phyloP scores from a whole-genome alignment of 2,329 filamentous ascomycete genomes.

The Microthyrium microscopicum region DNA sequence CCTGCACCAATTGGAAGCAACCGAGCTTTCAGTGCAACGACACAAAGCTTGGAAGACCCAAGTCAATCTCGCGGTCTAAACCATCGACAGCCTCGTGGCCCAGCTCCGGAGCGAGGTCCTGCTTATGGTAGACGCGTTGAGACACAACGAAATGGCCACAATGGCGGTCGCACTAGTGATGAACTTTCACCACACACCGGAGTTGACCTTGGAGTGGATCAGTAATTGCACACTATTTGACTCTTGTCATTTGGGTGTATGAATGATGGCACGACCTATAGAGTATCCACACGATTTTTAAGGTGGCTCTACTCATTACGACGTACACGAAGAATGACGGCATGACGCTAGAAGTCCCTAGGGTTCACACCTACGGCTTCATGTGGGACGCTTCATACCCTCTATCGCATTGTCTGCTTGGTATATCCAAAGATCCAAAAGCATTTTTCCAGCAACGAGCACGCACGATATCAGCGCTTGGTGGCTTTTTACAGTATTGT shows the following conservation, averaged over 20 bases:
- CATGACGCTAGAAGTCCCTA: slow-evolving; percentile 12
- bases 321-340: slow-evolving; percentile 15
- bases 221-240: not conserved
- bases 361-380: too few relatives aligned
- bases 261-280: slow-evolving; percentile 1
- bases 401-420: too few relatives aligned
- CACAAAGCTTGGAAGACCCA: slow-evolving; percentile 32
- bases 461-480: too few relatives aligned
- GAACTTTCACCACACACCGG: slow-evolving; percentile 43
- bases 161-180: slow-evolving; percentile 44
- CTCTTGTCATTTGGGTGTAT: not conserved
- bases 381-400: too few relatives aligned
- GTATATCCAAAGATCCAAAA: too few relatives aligned
- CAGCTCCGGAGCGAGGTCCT: slow-evolving; percentile 41
- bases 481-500: too few relatives aligned
- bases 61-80: slow-evolving; percentile 30
- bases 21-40: slow-evolving; percentile 41
- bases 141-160: slow-evolving; percentile 39
- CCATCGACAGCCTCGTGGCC: slow-evolving; percentile 44
- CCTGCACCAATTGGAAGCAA: slow-evolving; percentile 48
- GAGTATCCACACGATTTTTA: slow-evolving; percentile 3
- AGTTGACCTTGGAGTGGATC: slow-evolving; percentile 38
- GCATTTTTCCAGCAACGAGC: too few relatives aligned
- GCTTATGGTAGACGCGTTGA: slow-evolving; percentile 32
- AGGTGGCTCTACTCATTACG: slow-evolving; percentile 10